phyloP scores from a whole-genome alignment of 169 alveolate genomes.

The Babesia ovis region DNA sequence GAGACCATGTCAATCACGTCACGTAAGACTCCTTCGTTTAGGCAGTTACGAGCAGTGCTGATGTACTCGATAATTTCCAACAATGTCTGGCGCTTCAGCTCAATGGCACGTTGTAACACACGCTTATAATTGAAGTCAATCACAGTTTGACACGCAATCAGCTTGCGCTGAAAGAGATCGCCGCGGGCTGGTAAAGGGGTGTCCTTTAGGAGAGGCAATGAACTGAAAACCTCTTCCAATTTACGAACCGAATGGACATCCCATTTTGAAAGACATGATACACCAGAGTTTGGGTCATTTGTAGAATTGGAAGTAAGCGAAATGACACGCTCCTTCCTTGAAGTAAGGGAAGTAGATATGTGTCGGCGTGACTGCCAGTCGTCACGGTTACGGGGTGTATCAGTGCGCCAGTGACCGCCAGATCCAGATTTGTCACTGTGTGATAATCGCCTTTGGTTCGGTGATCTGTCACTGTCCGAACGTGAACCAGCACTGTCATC shows the following conservation, averaged over 20 bases:
- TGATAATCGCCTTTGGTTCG: neutral
- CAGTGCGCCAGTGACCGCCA: neutral
- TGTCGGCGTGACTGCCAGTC: neutral
- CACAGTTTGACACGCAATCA: constrained; percentile 81
- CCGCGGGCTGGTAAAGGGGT: constrained; percentile 72
- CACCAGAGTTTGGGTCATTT: neutral
- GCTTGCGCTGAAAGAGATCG: constrained; percentile 80
- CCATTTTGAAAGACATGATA: neutral
- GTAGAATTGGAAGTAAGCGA: constrained; percentile 4
- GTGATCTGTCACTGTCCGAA: constrained; percentile 6
- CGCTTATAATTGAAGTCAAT: constrained; percentile 72
- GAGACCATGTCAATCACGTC: constrained; percentile 82
- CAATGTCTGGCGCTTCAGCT: constrained; percentile 83
- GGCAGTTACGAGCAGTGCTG: constrained; percentile 76
- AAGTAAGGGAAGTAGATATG: neutral
- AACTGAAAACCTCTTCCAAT: constrained; percentile 66
- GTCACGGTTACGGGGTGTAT: neutral
- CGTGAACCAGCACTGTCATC: constrained; percentile 6
- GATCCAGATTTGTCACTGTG: neutral
- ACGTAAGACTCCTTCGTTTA: constrained; percentile 75
- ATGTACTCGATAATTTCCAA: constrained; percentile 85
- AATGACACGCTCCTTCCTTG: constrained; percentile 19
- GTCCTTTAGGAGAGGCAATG: constrained; percentile 75
- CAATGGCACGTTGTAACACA: constrained; percentile 72
- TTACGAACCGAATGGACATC: constrained; percentile 24